phyloP scores from a whole-genome alignment of 305 asterid genomes.

The Coffea humblotiana region DNA sequence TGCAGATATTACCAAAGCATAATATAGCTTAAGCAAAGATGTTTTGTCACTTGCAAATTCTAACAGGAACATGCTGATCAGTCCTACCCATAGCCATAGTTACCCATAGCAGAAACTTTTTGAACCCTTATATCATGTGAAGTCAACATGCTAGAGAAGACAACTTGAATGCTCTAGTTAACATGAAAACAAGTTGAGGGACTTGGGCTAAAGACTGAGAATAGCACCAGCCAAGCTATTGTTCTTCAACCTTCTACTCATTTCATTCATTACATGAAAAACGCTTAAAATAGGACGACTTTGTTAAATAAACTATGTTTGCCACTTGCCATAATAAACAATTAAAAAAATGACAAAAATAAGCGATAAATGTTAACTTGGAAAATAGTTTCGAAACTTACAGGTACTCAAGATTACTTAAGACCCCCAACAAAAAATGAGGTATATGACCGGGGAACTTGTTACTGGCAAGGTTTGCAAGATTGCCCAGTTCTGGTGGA shows the following conservation, averaged over 20 bases:
- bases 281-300: conserved; percentile 34
- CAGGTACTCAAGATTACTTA: conserved; percentile 78
- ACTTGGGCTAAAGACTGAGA: conserved; percentile 70
- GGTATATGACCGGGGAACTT: conserved; percentile 64
- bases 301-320: too few species aligned
- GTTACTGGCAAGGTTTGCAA: conserved; percentile 80
- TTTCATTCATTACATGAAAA: conserved; percentile 46
- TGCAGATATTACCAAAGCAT: too few species aligned
- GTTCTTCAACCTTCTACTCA: conserved; percentile 87
- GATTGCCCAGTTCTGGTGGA: conserved; percentile 76
- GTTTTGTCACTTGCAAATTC: too few species aligned
- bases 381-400: conserved; percentile 36
- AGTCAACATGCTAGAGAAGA: too few species aligned
- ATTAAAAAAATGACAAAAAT: neutral
- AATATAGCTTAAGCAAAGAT: too few species aligned
- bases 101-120: too few species aligned
- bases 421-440: conserved; percentile 52
- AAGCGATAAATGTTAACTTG: conserved; percentile 1
- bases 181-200: conserved; percentile 96
- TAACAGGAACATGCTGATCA: too few species aligned
- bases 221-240: conserved; percentile 82
- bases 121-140: too few species aligned
- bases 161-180: too few species aligned
- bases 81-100: too few species aligned
- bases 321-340: neutral